Base-by-base conservation (phyloP, 495 filamentous ascomycete genomes). In the Penicillium soppii region DNA sequence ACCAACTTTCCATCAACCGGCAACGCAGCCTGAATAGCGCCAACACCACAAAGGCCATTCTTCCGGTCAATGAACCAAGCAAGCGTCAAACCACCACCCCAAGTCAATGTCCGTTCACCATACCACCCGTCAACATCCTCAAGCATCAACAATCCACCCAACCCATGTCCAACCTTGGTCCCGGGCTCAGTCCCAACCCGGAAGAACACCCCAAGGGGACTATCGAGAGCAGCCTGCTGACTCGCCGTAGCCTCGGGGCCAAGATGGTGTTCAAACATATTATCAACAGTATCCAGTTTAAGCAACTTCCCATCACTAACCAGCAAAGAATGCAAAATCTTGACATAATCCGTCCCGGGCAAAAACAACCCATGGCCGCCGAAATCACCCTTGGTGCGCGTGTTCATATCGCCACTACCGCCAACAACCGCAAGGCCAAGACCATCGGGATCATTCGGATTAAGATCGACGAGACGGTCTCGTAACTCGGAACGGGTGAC, bases 281-380 rank as follows among this genome's bases (percentile, higher is more conserved):
- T 59, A 6, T 75, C 68, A 13, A 74, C 70, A 15, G 71, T 77
- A 19, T 52, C 52, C n/a, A 59, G 44, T 39, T 68, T 66, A 4
- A 82, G 58, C 8, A 83, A 30, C 33, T 65, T 66, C 27, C 64
- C 72, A 58, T 81, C 75, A 49, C 72, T 68, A 1, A 43, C 47
- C 16, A 86, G 56, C 2, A 84, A 7, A 15, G 69, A 72, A 15
- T 66, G 70, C 41, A 85, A 60, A 8, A 85, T 56, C 53, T 75
- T 81, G 21, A 70, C 57, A 48, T 77, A 83, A 41, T 78, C 77
- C 12, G 36, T 56, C 5, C 76, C 72, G 0, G 70, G 62, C 5
- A 72, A 66, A 43, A 68, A 83, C 16, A 78, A 30, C 1, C 84
- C 84, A 8, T 70, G 71, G 1, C 84, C 84, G 2, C 81, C 84